Percentiles rank a stretch among this genome's conserved stretches.
Conservation (phyloP, 192 early-diverging fungal genomes). For the Umbelopsis sp. region DNA sequence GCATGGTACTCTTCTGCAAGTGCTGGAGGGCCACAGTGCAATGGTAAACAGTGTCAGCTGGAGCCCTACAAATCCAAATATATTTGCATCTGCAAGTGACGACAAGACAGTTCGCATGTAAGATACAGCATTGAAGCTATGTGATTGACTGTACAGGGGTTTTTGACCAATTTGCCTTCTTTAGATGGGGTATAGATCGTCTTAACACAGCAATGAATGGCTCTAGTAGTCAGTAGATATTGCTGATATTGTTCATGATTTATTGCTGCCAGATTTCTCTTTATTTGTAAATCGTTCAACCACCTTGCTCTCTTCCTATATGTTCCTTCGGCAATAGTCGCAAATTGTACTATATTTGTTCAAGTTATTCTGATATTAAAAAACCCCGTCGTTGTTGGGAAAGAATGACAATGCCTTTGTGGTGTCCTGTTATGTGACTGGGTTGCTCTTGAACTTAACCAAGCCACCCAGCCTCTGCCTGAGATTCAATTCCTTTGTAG, state of each 20-base stretch:
- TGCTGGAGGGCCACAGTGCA: slow-evolving; percentile 66
- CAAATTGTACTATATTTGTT: neutral
- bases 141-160: neutral
- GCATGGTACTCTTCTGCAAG: slow-evolving; percentile 66
- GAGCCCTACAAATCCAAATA: slow-evolving; percentile 61
- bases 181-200: slow-evolving; percentile 11
- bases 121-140: slow-evolving; percentile 15
- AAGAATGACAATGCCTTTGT: no score
- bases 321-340: slow-evolving; percentile 11
- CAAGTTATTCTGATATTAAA: no score
- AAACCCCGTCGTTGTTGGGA: no score
- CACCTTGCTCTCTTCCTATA: neutral
- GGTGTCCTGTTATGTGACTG: no score
- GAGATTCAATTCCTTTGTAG: neutral
- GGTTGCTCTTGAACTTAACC: neutral
- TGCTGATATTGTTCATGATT: neutral
- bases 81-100: slow-evolving; percentile 84
- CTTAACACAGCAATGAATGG: slow-evolving; percentile 12
- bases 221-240: neutral
- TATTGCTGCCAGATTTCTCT: neutral
- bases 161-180: neutral
- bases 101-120: slow-evolving; percentile 83
- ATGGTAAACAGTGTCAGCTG: slow-evolving; percentile 78
- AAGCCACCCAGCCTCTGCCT: neutral
- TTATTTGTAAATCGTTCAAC: slow-evolving; percentile 8